phyloP scores from a whole-genome alignment of 805 yeast genomes.

The Barnettozyma californica region DNA sequence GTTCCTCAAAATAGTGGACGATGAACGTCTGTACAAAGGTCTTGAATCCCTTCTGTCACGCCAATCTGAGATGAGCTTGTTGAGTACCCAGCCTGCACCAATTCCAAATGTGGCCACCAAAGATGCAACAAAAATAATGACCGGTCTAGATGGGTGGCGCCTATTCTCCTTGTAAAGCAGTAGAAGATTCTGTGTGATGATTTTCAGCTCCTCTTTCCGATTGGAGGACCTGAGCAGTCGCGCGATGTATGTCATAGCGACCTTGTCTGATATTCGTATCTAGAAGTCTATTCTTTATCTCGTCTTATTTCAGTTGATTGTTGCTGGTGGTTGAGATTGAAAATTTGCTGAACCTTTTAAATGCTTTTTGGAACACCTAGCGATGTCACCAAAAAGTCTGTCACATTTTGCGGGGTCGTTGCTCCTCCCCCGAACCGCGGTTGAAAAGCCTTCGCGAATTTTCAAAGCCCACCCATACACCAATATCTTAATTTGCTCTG shows the following conservation, averaged over 20 bases:
- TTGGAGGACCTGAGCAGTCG: constrained; percentile 15
- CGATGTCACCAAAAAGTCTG: not conserved
- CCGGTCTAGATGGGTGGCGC: constrained; percentile 24
- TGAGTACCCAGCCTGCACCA: constrained; percentile 17
- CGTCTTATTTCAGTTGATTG: not conserved
- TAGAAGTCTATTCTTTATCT: not conserved
- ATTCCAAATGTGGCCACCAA: constrained; percentile 21
- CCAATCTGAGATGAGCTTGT: constrained; percentile 24
- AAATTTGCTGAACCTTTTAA: not conserved
- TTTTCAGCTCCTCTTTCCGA: constrained; percentile 19
- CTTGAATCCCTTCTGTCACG: constrained; percentile 25
- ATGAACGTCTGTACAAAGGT: constrained; percentile 25
- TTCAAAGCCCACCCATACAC: too few species aligned
- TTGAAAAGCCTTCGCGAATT: not conserved
- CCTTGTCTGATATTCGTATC: not conserved
- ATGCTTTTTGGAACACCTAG: too few species aligned
- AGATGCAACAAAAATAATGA: constrained; percentile 24
- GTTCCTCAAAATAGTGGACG: constrained; percentile 25
- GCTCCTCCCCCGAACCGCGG: not conserved
- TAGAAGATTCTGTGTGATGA: constrained; percentile 19
- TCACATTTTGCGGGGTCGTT: constrained; percentile 1
- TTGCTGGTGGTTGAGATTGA: not conserved
- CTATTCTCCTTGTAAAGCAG: constrained; percentile 25
- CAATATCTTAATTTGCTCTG: too few species aligned
- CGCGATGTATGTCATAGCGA: constrained; percentile 12